Evolutionary conservation across 768 basidiomycete species (phyloP).

Genomic region (Candolleomyces eurysporus): DNA sequence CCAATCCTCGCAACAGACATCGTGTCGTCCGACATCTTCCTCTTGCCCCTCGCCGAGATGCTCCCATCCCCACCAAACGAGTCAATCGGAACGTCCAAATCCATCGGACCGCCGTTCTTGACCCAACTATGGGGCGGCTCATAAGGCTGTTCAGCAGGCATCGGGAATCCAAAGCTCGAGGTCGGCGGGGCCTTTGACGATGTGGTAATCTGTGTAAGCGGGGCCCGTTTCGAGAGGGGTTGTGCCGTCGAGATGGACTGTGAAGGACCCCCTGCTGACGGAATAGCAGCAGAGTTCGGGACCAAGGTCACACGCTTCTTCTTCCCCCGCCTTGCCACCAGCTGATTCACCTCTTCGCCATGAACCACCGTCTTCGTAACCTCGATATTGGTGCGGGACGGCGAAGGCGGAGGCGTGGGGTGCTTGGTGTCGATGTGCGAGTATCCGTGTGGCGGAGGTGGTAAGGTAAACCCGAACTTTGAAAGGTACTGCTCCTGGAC

Average conservation of each 20-base stretch:
- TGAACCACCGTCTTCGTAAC: slow-evolving; percentile 27
- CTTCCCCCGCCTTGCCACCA: slow-evolving; percentile 69
- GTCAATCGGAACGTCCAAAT: slow-evolving; percentile 55
- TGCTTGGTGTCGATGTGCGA: slow-evolving; percentile 48
- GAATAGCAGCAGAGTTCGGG: slow-evolving; percentile 14
- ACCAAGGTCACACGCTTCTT: slow-evolving; percentile 55
- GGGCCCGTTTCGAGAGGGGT: slow-evolving; percentile 30
- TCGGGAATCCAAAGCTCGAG: slow-evolving; percentile 40
- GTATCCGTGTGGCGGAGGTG: slow-evolving; percentile 69
- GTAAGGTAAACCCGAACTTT: slow-evolving; percentile 73
- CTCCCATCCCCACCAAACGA: slow-evolving; percentile 36
- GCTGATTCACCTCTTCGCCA: slow-evolving; percentile 65
- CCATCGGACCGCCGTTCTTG: slow-evolving; percentile 39
- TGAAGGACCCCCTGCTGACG: slow-evolving; percentile 20
- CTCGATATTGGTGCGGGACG: slow-evolving; percentile 33
- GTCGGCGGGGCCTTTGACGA: slow-evolving; percentile 13
- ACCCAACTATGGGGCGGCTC: slow-evolving; percentile 32
- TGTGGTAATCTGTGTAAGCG: slow-evolving; percentile 25
- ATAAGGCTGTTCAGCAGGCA: slow-evolving; percentile 49
- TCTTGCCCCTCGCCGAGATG: slow-evolving; percentile 39
- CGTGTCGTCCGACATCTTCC: slow-evolving; percentile 47
- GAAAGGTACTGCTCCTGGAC: slow-evolving; percentile 79
- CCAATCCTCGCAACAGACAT: slow-evolving; percentile 29
- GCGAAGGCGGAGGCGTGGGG: slow-evolving; percentile 20
- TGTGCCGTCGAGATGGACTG: slow-evolving; percentile 20